Evolutionary conservation across 1,284 basidiomycete species (phyloP).

Genomic region (Naganishia sp.): DNA sequence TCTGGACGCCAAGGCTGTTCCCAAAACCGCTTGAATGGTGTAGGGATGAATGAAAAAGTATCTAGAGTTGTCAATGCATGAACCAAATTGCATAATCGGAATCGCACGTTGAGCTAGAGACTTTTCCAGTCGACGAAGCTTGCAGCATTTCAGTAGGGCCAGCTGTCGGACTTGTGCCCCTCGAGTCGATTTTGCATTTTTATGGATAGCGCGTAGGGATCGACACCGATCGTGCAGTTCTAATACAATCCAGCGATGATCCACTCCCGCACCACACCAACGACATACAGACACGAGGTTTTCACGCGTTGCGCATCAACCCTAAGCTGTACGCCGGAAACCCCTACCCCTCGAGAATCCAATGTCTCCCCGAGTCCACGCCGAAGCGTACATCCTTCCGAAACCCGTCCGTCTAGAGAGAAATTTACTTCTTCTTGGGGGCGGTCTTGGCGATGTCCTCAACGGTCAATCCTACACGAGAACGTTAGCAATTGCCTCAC

Average conservation of each 20-base stretch:
- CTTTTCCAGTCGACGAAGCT: not conserved
- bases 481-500: not conserved
- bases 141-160: not conserved
- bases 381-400: constrained; percentile 2
- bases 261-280: constrained; percentile 4
- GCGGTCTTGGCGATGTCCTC: constrained; percentile 53
- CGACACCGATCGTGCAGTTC: not conserved
- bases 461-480: constrained; percentile 41
- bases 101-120: not conserved
- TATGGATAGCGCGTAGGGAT: not conserved
- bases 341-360: not conserved
- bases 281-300: constrained; percentile 1
- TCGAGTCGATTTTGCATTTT: constrained; percentile 8
- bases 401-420: not conserved
- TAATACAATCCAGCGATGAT: constrained; percentile 3
- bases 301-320: not conserved
- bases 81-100: not conserved
- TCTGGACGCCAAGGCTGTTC: constrained; percentile 24
- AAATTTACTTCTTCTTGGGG: constrained; percentile 55
- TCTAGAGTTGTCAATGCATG: not conserved
- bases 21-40: constrained; percentile 20
- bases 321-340: not conserved
- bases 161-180: not conserved
- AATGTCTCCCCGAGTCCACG: not conserved
- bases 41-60: not conserved